Percentiles rank a stretch among this genome's conserved stretches.
phyloP scores from a whole-genome alignment of 257 asterid genomes.

The Petrea volubilis region DNA sequence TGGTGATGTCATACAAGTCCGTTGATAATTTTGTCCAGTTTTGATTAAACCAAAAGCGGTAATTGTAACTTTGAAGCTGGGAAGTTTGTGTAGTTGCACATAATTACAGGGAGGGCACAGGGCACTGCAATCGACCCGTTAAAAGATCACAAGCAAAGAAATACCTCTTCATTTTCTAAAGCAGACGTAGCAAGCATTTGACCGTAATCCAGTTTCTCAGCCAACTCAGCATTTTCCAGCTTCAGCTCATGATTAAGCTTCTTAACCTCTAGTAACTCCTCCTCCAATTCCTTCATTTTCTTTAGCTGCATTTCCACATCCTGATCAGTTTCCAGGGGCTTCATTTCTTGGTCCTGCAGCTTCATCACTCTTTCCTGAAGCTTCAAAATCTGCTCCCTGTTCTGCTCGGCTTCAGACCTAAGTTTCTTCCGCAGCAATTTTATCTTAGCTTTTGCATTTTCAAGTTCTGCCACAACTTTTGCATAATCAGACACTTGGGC shows the following conservation, averaged over 20 bases:
- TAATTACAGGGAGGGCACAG: too few species aligned
- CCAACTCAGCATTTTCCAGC: conserved; percentile 60
- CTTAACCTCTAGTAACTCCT: conserved; percentile 57
- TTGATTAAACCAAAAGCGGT: too few species aligned
- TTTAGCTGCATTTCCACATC: conserved; percentile 34
- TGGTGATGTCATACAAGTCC: too few species aligned
- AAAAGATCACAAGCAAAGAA: background rate
- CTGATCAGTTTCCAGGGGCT: conserved; percentile 27
- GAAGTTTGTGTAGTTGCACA: too few species aligned
- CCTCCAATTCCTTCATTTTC: conserved; percentile 48
- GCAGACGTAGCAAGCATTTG: conserved; percentile 53
- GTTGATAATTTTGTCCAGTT: too few species aligned
- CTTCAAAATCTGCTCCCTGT: conserved; percentile 57
- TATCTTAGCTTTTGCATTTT: conserved; percentile 71
- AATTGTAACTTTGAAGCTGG: too few species aligned
- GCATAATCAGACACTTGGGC: conserved; percentile 64
- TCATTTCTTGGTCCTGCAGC: conserved; percentile 58
- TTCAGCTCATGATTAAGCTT: conserved; percentile 45
- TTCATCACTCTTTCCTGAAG: conserved; percentile 78
- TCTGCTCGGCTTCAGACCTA: conserved; percentile 63
- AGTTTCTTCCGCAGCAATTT: conserved; percentile 62
- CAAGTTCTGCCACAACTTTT: conserved; percentile 67
- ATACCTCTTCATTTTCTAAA: conserved; percentile 66
- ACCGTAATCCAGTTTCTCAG: conserved; percentile 53
- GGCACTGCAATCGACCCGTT: too few species aligned